Evolutionary conservation across 352 stramenopile genomes (phyloP), one percentile per base, ranked within the genome.

Genomic region (Phytophthora rubi): DNA sequence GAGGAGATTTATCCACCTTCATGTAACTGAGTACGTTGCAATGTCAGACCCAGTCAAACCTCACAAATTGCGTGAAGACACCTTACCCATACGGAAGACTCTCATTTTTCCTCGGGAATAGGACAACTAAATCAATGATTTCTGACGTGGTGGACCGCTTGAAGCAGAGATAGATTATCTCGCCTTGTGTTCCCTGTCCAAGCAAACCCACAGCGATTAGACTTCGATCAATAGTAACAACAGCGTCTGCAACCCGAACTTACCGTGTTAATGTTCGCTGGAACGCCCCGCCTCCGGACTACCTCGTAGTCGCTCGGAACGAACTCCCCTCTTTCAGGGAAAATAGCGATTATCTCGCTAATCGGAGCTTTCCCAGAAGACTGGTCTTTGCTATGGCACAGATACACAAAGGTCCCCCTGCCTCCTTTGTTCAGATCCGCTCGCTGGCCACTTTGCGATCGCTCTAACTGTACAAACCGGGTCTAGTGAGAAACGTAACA

Each of bases 71-170:
- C 18, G 12, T 2, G 5, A 12, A 47, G 32, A 15, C 26, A 33
- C 7, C 62, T 57, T 79, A 96, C 85, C 87, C 85, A 48, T 94
- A 96, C 5, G 87, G 88, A 30, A 92, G 70, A 23, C 82, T 92
- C 42, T 95, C 89, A n/a, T 86, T 88, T 65, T 96, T 96, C 44
- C 84, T 86, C 2, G 89, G 86, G 18, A 93, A 95, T 15, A 96
- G 49, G 26, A 95, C 76, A 7, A 82, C 72, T 28, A 94, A 73
- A 53, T 94, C 87, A 21, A 83, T 72, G 32, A 96, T 87, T 2
- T 78, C 77, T 6, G 85, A 89, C 32, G 62, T 85, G 18, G 72
- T 51, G 3, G 86, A 95, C 21, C 89, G 76, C 48, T 91, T 93
- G 45, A 85, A 89, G 70, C 86, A 95, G 48, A 96, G 51, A 52